phyloP scores from a whole-genome alignment of 345 rosid genomes.

The Heritiera fomes region DNA sequence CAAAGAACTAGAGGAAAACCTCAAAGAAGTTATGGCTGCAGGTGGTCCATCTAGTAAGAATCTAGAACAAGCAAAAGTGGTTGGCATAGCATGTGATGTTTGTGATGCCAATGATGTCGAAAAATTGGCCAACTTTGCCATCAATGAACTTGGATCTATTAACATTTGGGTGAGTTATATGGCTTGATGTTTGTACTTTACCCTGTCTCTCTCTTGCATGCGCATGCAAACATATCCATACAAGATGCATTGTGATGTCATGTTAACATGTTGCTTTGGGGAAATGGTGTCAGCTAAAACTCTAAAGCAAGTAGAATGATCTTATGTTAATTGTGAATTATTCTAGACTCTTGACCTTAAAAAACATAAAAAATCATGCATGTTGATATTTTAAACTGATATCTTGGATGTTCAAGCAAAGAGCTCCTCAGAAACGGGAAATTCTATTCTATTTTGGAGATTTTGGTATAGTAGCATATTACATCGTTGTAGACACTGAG shows the following conservation, averaged over 20 bases:
- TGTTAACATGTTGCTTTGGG: constrained; percentile 1
- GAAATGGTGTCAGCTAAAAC: neutral
- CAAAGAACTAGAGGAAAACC: constrained; percentile 78
- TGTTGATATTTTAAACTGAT: neutral
- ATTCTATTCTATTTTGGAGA: neutral
- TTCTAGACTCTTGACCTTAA: neutral
- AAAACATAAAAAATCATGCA: neutral
- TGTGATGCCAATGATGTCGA: constrained; percentile 66
- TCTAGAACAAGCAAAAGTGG: constrained; percentile 65
- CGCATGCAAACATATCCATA: neutral
- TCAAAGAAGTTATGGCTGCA: constrained; percentile 60
- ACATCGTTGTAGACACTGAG: neutral
- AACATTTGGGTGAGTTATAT: constrained; percentile 76
- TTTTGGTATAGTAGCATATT: neutral
- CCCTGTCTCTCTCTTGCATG: neutral
- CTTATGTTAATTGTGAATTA: neutral
- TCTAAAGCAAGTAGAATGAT: neutral
- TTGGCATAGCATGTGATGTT: constrained; percentile 88
- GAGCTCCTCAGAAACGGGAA: neutral
- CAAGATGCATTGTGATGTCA: neutral
- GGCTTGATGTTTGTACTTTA: neutral
- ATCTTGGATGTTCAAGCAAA: neutral
- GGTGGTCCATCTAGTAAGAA: constrained; percentile 37
- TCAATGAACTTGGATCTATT: constrained; percentile 70
- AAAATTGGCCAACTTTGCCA: constrained; percentile 72